Evolutionary conservation across 108 stramenopile genomes (phyloP).

Genomic region (Parietichytrium sp.): DNA sequence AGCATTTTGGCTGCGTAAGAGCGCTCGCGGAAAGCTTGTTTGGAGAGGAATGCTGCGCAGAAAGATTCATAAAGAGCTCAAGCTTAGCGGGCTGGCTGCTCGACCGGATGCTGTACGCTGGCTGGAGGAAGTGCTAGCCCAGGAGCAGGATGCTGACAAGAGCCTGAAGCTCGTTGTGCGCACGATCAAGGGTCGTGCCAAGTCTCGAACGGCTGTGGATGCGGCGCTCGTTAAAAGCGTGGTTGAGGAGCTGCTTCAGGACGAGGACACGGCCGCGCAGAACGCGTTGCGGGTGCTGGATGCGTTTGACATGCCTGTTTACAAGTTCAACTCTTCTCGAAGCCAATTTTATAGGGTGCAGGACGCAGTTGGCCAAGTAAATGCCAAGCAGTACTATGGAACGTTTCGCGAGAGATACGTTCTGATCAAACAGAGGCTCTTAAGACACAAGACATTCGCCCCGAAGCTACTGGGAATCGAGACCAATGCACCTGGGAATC

Average conservation of each 20-base stretch:
- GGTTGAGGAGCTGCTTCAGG: constrained; percentile 2
- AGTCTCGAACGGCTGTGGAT: neutral
- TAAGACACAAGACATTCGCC: neutral
- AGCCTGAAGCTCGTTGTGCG: neutral
- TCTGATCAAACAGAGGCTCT: constrained; percentile 9
- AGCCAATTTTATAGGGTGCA: neutral
- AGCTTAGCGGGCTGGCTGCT: neutral
- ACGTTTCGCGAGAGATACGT: neutral
- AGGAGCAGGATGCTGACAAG: neutral
- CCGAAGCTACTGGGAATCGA: neutral
- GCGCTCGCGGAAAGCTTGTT: too few species aligned
- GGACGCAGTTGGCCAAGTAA: neutral
- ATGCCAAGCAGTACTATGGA: neutral
- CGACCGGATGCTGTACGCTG: neutral
- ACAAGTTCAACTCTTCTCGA: neutral
- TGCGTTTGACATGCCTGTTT: constrained; percentile 31
- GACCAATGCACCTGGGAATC: neutral
- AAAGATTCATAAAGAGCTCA: neutral
- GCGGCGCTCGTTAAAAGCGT: neutral
- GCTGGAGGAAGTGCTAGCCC: neutral
- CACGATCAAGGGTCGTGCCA: constrained; percentile 10
- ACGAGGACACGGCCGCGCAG: neutral
- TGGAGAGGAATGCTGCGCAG: too few species aligned
- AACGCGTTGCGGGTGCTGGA: neutral
- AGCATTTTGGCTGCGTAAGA: too few species aligned